Evolutionary conservation across 176 grass and related monocot species (phyloP), one percentile per base, ranked within the genome.

Genomic region (Dendrocalamus sinicus): DNA sequence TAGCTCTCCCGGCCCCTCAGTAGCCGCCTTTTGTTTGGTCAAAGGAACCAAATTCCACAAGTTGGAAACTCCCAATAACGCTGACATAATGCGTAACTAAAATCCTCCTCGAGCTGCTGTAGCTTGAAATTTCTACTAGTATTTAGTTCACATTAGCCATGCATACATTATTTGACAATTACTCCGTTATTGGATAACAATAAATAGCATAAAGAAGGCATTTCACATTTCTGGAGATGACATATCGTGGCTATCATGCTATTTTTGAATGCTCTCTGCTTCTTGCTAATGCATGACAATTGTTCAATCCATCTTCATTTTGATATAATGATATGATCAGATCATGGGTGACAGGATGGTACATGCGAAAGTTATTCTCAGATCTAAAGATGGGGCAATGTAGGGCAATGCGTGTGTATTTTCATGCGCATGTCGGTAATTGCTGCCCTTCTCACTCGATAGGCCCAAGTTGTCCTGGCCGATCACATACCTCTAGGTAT

Each of bases 381-480:
- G 44, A 86, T 70, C 52, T 54, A 77, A 61, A 77, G 88, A 81
- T 35, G 77, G 77, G 32, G 78, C 83, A 77, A 86, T 63, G 77
- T 60, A 63, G 17, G 19, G 73, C 84, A 74, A 62, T 87, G 89
- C 51, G 1, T 15, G 60, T 75, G n/a, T 70, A 22, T 63, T 88
- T 80, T 84, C 85, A 20, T 28, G 60, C 69, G 51, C 75, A 75
- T 16, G 89, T 85, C 3, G 16, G 17, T 54, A 91, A 84, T 87
- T 85, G 80, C 24, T 76, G 89, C 80, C 89, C 75, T 75, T 87
- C 43, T 87, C 85, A 48, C 5, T 67, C 26, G 2, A 86, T 83
- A 14, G 79, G 66, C 5, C 32, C 32, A 6, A 28, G 70, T 76
- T 71, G 77, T 76, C 88, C 68, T 20, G 35, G 45, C 39, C 46